Base-by-base conservation (phyloP, 1,139 yeast genomes). In the Arxiozyma bovina region DNA sequence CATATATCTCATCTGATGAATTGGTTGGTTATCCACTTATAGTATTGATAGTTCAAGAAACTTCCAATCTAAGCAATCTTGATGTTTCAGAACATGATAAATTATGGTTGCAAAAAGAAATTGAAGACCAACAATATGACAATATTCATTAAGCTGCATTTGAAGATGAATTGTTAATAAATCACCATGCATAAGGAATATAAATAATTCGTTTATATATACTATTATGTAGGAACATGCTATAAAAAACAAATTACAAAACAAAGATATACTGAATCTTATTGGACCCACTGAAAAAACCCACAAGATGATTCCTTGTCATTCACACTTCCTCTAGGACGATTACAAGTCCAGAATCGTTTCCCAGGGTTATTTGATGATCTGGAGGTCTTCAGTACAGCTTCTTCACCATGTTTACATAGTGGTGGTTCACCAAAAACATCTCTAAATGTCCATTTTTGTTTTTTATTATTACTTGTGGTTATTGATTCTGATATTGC, bases 261-360 rank as follows among this genome's bases (percentile, higher is more conserved):
- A 34, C 4, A 12, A 34, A 34, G n/a, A 34, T 47, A 18, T 22
- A 42, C n/a, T 25, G 4, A 7, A 30, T 18, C 3, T 22, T 20
- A 23, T 42, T 61, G 62, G 6, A 58, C 61, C 77, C 77, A 74
- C 60, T 73, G 67, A 56, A 74, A 74, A 57, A 66, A 73, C 1
- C 72, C 74, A 61, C 77, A 74, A 9, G 69, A 70, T 44, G 64
- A 64, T 12, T 64, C 64, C 8, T 54, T 40, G 46, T 67, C 63
- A 18, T 62, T 65, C 0, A 61, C 53, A 43, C 61, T 65, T 12
- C 74, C 74, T 47, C 58, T 59, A 8, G 73, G 69, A 56, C 73
- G 70, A 0, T 73, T 60, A 63, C 88, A 83, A 45, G 81, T 75
- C 87, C 87, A 83, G 60, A 82, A 83, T 60, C 76, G 79, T 55